Evolutionary conservation across 768 basidiomycete genomes (phyloP).

Genomic region (Mrakia blollopis): DNA sequence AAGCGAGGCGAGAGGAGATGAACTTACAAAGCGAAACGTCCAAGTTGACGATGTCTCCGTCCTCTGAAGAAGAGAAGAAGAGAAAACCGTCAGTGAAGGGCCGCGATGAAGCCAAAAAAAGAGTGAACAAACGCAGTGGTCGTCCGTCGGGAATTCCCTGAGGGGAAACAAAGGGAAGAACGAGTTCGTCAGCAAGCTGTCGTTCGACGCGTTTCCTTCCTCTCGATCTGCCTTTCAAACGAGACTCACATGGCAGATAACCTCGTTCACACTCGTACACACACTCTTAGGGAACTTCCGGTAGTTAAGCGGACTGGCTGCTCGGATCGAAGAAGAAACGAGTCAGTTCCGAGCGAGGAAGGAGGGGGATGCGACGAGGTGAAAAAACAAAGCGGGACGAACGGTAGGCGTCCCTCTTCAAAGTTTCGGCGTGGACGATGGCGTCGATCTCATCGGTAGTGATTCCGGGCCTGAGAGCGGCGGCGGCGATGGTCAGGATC

Average conservation of each 20-base stretch:
- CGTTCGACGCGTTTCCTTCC: not conserved
- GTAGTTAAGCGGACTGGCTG: slow-evolving; percentile 81
- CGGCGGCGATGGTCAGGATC: slow-evolving; percentile 86
- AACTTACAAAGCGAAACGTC: slow-evolving; percentile 48
- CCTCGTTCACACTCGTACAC: slow-evolving; percentile 94
- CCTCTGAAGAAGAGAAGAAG: slow-evolving; percentile 54
- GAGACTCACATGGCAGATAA: slow-evolving; percentile 70
- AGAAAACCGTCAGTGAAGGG: not conserved
- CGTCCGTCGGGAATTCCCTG: slow-evolving; percentile 77
- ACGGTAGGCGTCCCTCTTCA: slow-evolving; percentile 83
- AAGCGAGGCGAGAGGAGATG: not conserved
- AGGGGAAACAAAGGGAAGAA: not conserved
- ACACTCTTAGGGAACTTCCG: slow-evolving; percentile 88
- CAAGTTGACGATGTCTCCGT: slow-evolving; percentile 96
- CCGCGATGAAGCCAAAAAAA: not conserved
- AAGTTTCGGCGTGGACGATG: slow-evolving; percentile 84
- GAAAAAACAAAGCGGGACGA: not conserved
- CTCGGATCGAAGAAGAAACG: not conserved
- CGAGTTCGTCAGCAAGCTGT: not conserved
- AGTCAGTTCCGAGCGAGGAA: not conserved
- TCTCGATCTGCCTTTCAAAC: not conserved
- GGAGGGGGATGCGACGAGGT: not conserved
- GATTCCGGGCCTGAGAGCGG: slow-evolving; percentile 79
- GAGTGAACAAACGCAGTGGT: slow-evolving; percentile 30
- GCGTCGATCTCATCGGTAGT: slow-evolving; percentile 94